Evolutionary conservation across 495 filamentous ascomycete species (phyloP).

Genomic region (Aspergillus ellipticus): DNA sequence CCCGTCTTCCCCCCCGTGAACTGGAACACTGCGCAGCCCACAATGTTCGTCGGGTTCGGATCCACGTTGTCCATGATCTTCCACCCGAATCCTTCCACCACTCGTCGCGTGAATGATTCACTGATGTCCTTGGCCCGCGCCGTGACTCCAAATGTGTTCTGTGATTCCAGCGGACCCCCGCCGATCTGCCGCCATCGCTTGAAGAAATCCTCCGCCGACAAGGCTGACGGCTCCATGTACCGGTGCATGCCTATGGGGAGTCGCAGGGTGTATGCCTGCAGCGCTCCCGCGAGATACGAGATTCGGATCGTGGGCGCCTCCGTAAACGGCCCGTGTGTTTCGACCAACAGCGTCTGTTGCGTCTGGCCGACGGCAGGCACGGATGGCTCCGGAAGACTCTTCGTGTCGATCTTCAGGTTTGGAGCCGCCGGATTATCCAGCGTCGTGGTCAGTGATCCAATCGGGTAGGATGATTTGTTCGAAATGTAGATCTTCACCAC

Average conservation of each 20-base stretch:
- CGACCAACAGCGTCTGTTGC: slow-evolving; percentile 92
- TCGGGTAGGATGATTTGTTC: slow-evolving; percentile 80
- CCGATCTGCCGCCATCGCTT: slow-evolving; percentile 99
- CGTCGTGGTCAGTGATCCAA: slow-evolving; percentile 90
- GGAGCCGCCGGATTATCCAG: slow-evolving; percentile 74
- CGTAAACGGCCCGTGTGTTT: slow-evolving; percentile 74
- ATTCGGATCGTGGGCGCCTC: slow-evolving; percentile 89
- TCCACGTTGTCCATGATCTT: slow-evolving; percentile 81
- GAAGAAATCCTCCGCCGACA: slow-evolving; percentile 91
- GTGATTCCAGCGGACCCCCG: slow-evolving; percentile 76
- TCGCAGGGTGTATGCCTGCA: slow-evolving; percentile 89
- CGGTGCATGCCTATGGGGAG: slow-evolving; percentile 87
- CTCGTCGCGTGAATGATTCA: slow-evolving; percentile 55
- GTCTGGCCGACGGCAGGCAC: slow-evolving; percentile 73
- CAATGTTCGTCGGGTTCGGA: slow-evolving; percentile 86
- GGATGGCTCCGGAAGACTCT: slow-evolving; percentile 80
- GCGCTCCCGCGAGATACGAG: slow-evolving; percentile 86
- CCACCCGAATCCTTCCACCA: slow-evolving; percentile 83
- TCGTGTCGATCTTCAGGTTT: slow-evolving; percentile 74
- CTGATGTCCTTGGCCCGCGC: slow-evolving; percentile 49
- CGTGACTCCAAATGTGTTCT: slow-evolving; percentile 71
- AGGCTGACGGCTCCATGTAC: slow-evolving; percentile 87
- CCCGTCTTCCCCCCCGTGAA: slow-evolving; percentile 83
- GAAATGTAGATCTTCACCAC: slow-evolving; percentile 94
- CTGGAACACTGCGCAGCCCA: slow-evolving; percentile 90